Conservation (phyloP, 2,329 filamentous ascomycete genomes). For the Calonectria pauciramosa region DNA sequence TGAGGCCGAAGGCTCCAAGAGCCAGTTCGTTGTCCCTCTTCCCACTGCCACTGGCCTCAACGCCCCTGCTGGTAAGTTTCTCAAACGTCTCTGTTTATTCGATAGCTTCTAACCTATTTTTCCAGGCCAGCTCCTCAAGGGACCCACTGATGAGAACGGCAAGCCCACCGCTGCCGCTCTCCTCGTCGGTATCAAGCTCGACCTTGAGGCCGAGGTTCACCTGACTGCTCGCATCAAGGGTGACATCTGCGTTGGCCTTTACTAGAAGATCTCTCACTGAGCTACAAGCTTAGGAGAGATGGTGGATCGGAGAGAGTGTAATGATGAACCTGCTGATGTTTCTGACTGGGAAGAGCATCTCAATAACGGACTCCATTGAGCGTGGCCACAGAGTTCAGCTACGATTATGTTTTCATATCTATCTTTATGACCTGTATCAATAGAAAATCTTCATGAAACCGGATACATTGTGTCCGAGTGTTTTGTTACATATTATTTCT, state of each 20-base stretch:
- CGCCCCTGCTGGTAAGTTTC: slow-evolving; percentile 46
- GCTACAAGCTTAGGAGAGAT: neutral
- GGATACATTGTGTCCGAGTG: neutral
- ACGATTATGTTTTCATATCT: slow-evolving; percentile 5
- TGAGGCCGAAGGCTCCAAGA: slow-evolving; percentile 44
- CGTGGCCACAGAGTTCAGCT: neutral
- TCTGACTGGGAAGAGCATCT: slow-evolving; percentile 10
- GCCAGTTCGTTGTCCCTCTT: slow-evolving; percentile 46
- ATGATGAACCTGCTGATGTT: slow-evolving; percentile 15
- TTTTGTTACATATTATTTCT: neutral
- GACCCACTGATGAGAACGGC: slow-evolving; percentile 69
- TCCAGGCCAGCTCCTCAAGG: slow-evolving; percentile 67
- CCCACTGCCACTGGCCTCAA: slow-evolving; percentile 53
- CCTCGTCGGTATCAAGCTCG: slow-evolving; percentile 73
- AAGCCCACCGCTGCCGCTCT: slow-evolving; percentile 70
- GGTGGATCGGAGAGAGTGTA: neutral
- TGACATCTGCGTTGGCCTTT: slow-evolving; percentile 68
- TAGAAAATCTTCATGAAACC: neutral
- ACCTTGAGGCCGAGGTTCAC: slow-evolving; percentile 74
- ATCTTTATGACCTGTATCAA: slow-evolving; percentile 4
- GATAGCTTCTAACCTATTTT: slow-evolving; percentile 12
- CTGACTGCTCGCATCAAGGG: slow-evolving; percentile 71
- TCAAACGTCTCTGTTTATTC: slow-evolving; percentile 24
- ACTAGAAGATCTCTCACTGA: slow-evolving; percentile 30
- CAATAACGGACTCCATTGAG: neutral